Base-by-base conservation (phyloP, 108 stramenopile genomes). In the Nitzschia putrida region DNA sequence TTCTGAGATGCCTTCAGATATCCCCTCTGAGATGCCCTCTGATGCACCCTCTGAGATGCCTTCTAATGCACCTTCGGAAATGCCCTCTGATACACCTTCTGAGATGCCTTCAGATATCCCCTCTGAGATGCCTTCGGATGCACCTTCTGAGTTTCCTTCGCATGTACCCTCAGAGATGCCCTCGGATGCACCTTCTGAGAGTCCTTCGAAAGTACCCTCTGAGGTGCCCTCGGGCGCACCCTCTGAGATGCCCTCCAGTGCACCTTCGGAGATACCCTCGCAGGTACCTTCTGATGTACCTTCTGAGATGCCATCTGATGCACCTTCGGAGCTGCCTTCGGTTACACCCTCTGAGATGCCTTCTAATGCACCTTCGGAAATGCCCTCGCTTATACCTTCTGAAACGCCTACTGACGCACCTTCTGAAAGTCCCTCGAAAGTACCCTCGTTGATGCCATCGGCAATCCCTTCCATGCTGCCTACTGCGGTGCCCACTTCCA, bases 1-100 rank as follows among this genome's bases (percentile, higher is more conserved):
- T n/a, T 26, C 64, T 0, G 2, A 23, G 4, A 34, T 63, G 21
- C 64, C 50, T 8, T 66, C 64, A 12, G 8, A 24, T 14, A 6
- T 7, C 10, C 64, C 64, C 8, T 21, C 50, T 44, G 7, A 21
- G 13, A n/a, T 16, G 8, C 24, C 64, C 8, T 52, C 64, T 8
- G 8, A 7, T 7, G 20, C 7, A 14, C 51, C 43, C n/a, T 72
- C 71, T 10, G 25, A 21, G 23, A 9, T 34, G 26, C 69, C 47
- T 25, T 59, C 69, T 34, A 49, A 70, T 22, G 43, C 55, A 47
- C 49, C 68, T 16, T 58, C 42, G 0, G 24, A 58, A 11, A 26
- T 49, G 25, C 68, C 68, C 18, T 57, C 68, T 8, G 57, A 69
- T 57, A 42, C n/a, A 21, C 68, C 68, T 34, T 68, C 68, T 23